These are phyloP conservation scores for Hygrocybe punicea DNA, from an alignment of 768 basidiomycete genomes.

Conservation along the genomic window DNA sequence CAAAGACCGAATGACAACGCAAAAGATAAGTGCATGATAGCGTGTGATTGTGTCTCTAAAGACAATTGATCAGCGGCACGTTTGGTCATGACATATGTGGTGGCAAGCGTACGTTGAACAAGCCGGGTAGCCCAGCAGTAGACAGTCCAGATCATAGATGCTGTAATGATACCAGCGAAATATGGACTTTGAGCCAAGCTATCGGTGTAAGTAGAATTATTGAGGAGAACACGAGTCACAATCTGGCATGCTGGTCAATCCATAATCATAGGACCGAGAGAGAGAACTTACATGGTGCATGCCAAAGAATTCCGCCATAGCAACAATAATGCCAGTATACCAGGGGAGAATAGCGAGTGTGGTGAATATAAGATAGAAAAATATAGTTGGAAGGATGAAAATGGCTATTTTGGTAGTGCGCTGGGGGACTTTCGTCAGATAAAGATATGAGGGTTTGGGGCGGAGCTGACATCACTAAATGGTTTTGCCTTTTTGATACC, in stretches of 20 bases:
- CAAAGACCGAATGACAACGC: conserved; percentile 68
- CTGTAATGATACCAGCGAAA: conserved; percentile 87
- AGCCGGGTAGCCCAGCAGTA: conserved; percentile 80
- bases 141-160: conserved; percentile 81
- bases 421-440: conserved; percentile 34
- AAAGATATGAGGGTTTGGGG: not conserved
- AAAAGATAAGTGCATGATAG: conserved; percentile 74
- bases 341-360: conserved; percentile 82
- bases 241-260: conserved; percentile 42
- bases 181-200: conserved; percentile 86
- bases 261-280: conserved; percentile 8
- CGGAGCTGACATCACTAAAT: conserved; percentile 57
- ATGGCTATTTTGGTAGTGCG: conserved; percentile 80
- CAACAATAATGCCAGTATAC: conserved; percentile 83
- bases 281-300: conserved; percentile 82
- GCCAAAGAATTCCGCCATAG: conserved; percentile 81
- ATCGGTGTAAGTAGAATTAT: conserved; percentile 77
- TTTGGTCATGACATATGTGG: not conserved
- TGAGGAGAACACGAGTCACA: conserved; percentile 82
- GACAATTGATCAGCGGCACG: conserved; percentile 30
- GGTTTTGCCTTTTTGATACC: conserved; percentile 64
- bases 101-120: conserved; percentile 53
- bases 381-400: conserved; percentile 72
- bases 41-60: conserved; percentile 74
- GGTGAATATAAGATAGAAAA: conserved; percentile 79